phyloP scores from a whole-genome alignment of 164 flowering plant species.

The Aristolochia contorta region DNA sequence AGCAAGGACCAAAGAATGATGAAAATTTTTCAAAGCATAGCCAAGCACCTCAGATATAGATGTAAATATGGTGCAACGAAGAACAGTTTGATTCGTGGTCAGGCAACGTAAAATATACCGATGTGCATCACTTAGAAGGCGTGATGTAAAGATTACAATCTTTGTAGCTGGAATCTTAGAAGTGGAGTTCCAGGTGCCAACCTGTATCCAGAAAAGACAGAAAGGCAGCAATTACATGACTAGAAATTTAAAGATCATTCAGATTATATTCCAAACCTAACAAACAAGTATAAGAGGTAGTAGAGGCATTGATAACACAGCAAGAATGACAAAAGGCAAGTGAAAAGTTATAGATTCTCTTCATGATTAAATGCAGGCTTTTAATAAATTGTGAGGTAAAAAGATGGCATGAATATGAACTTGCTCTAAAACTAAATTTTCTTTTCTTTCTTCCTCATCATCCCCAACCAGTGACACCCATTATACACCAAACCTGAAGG shows the following conservation, averaged over 20 bases:
- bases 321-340: neutral
- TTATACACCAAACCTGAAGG: too few species aligned
- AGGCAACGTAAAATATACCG: slow-evolving; percentile 84
- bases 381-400: too few species aligned
- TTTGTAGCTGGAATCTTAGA: slow-evolving; percentile 34
- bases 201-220: slow-evolving; percentile 28
- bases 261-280: neutral
- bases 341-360: neutral
- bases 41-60: slow-evolving; percentile 82
- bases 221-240: slow-evolving; percentile 5
- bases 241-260: neutral
- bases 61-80: slow-evolving; percentile 57
- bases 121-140: slow-evolving; percentile 84
- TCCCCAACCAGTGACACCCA: too few species aligned
- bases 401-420: too few species aligned
- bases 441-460: too few species aligned
- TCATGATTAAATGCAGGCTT: neutral
- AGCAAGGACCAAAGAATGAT: neutral
- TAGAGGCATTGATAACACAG: neutral
- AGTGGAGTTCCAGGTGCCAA: slow-evolving; percentile 47
- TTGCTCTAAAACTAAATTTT: too few species aligned
- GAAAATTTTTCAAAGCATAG: neutral
- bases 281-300: neutral
- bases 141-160: slow-evolving; percentile 71
- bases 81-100: slow-evolving; percentile 49